A percentile compares a stretch with the other conserved stretches of the same genome.
These are phyloP conservation scores for Chondrus crispus DNA, from an alignment of 23 red algal species.

Conservation along the genomic window DNA sequence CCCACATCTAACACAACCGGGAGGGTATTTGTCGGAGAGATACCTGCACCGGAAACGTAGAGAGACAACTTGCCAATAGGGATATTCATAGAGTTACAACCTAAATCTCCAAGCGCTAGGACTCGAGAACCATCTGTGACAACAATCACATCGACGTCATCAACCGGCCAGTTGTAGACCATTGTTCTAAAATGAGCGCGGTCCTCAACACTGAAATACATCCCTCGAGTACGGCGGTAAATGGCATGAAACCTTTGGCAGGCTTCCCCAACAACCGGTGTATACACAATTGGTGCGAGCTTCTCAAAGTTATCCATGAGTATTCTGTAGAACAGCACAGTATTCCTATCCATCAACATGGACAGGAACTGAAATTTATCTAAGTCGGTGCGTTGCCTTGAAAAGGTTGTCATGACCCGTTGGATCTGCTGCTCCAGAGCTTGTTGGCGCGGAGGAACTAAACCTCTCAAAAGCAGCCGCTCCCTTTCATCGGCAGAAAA, in stretches of 20 bases:
- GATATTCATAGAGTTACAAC: constrained; percentile 73
- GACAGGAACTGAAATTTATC: constrained; percentile 85
- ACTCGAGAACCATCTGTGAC: constrained; percentile 96
- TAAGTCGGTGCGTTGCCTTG: constrained; percentile 40
- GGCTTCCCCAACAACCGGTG: constrained; percentile 90
- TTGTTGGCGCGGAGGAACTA: constrained; percentile 83
- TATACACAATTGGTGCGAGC: constrained; percentile 96
- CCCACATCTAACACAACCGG: constrained; percentile 96
- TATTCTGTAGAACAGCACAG: constrained; percentile 83
- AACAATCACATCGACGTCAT: constrained; percentile 92
- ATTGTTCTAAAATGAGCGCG: constrained; percentile 73
- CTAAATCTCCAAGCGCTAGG: constrained; percentile 77
- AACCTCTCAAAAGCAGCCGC: constrained; percentile 76
- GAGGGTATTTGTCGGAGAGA: constrained; percentile 67
- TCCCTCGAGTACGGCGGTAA: constrained; percentile 87
- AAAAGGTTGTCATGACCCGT: constrained; percentile 68
- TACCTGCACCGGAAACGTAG: constrained; percentile 86
- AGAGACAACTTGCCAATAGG: constrained; percentile 95
- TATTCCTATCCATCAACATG: constrained; percentile 86
- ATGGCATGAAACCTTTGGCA: constrained; percentile 87
- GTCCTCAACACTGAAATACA: constrained; percentile 88
- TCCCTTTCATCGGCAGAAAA: constrained; percentile 87
- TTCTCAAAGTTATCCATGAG: constrained; percentile 80
- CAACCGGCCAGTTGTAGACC: constrained; percentile 93
- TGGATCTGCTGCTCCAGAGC: constrained; percentile 73